These are phyloP conservation scores for Podila epigama DNA, from an alignment of 192 early-diverging fungal species.

Conservation along the genomic window DNA sequence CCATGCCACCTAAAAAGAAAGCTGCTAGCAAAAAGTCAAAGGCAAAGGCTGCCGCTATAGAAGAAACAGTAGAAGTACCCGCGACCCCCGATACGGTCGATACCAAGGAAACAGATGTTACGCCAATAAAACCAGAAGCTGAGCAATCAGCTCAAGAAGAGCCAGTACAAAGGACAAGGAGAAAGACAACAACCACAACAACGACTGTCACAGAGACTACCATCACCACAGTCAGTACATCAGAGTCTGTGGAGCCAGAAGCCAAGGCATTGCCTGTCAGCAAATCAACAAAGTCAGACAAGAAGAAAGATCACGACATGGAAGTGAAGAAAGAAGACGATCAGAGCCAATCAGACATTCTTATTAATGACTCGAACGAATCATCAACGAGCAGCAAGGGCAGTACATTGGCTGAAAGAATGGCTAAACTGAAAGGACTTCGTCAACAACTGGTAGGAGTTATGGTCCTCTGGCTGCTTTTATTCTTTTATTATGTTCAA, in stretches of 20 bases:
- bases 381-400: background rate
- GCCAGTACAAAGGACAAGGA: background rate
- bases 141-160: background rate
- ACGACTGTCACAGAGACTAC: background rate
- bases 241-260: background rate
- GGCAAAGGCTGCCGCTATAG: background rate
- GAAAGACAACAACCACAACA: background rate
- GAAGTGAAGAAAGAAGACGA: background rate
- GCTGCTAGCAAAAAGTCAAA: conserved; percentile 25
- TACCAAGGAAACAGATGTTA: background rate
- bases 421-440: conserved; percentile 41
- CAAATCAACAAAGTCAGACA: too few relatives aligned
- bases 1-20: conserved; percentile 36
- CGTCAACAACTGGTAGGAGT: conserved; percentile 36
- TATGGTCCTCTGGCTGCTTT: background rate
- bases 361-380: background rate
- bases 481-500: background rate
- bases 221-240: background rate
- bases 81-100: conserved; percentile 9
- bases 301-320: background rate
- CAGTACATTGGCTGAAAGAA: conserved; percentile 36
- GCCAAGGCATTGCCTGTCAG: too few relatives aligned
- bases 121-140: background rate
- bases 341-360: background rate
- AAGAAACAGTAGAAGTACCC: background rate